A percentile compares a stretch with the other conserved stretches of the same genome.
phyloP scores from a whole-genome alignment of 2,329 filamentous ascomycete species.

The Colletotrichum destructivum region DNA sequence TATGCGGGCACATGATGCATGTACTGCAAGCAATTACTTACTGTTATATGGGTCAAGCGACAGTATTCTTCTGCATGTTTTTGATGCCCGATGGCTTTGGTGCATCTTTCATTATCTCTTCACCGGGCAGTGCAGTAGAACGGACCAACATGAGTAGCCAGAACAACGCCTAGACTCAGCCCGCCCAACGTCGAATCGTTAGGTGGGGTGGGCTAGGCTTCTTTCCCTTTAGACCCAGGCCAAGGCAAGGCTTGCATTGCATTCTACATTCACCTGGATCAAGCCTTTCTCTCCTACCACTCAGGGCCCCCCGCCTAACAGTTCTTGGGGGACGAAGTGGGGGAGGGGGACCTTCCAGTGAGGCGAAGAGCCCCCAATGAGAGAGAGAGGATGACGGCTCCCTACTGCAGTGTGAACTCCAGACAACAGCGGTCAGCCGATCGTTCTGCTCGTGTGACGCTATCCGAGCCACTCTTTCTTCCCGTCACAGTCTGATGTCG shows the following conservation, averaged over 20 bases:
- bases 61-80: too few relatives aligned
- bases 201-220: not conserved
- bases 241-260: not conserved
- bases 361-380: not conserved
- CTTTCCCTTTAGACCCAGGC: not conserved
- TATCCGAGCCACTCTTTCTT: not conserved
- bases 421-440: constrained; percentile 21
- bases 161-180: not conserved
- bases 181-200: not conserved
- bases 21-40: too few relatives aligned
- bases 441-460: constrained; percentile 17
- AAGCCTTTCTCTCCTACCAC: not conserved
- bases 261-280: not conserved
- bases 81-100: too few relatives aligned
- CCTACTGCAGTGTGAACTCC: not conserved
- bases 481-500: not conserved
- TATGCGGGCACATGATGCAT: too few relatives aligned
- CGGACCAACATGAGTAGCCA: too few relatives aligned
- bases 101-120: too few relatives aligned
- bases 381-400: not conserved
- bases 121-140: too few relatives aligned
- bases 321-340: not conserved
- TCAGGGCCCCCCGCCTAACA: not conserved
- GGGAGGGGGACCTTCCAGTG: not conserved
- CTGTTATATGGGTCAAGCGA: too few relatives aligned